A percentile compares a stretch with the other conserved stretches of the same genome.
Conservation (phyloP, 371 early-diverging fungal genomes). For the Mucor ambiguus region DNA sequence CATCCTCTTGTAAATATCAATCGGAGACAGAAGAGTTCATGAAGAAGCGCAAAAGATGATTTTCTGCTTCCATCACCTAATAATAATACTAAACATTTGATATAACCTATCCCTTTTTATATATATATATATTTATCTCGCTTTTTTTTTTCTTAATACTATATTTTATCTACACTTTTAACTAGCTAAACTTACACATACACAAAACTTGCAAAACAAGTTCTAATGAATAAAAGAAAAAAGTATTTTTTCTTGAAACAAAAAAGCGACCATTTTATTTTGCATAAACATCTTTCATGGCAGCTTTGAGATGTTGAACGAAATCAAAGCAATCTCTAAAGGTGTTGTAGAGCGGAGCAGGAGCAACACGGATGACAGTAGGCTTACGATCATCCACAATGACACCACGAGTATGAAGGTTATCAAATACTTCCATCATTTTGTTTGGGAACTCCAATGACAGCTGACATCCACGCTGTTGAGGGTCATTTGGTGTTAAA, state of each 20-base stretch:
- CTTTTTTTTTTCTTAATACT: neutral
- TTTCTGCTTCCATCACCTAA: neutral
- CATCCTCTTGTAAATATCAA: conserved; percentile 18
- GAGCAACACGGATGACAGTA: conserved; percentile 91
- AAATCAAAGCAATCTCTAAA: conserved; percentile 75
- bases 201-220: neutral
- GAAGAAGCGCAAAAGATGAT: conserved; percentile 35
- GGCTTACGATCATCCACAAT: conserved; percentile 92
- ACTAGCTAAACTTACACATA: neutral
- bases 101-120: neutral
- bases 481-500: conserved; percentile 80
- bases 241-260: too few species aligned
- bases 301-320: conserved; percentile 48
- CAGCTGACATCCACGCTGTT: conserved; percentile 88
- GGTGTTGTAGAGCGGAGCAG: conserved; percentile 87
- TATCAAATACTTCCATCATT: conserved; percentile 63
- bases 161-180: conserved; percentile 1
- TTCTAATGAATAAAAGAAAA: neutral
- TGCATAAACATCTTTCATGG: conserved; percentile 45
- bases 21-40: conserved; percentile 26
- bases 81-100: neutral
- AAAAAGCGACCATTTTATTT: conserved; percentile 13
- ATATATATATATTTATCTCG: conserved; percentile 5
- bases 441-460: conserved; percentile 70
- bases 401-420: conserved; percentile 69